Base-by-base conservation (phyloP, 2,329 filamentous ascomycete genomes). In the Penicillium freii region DNA sequence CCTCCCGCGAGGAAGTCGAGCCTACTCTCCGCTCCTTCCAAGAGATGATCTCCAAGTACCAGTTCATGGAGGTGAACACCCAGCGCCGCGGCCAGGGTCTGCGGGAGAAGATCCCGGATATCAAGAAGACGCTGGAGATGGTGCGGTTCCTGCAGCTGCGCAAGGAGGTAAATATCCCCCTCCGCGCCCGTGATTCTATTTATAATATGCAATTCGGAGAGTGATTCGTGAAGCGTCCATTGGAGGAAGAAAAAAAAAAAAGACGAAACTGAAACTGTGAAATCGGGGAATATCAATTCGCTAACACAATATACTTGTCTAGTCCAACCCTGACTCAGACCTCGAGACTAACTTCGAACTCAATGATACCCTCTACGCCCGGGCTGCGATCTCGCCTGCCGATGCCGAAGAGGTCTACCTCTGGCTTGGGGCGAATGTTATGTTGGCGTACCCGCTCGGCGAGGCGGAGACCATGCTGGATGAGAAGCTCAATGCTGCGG, bases 391-490 rank as follows among this genome's bases (percentile, higher is more conserved):
- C 55, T 86, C 88, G 23, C 85, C 88, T 1, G 91, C 90, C 0
- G 87, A 77, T 49, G 73, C 76, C 2, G 74, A 96, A 8, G 93
- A 99, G 73, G 93, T 99, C 13, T 96, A 96, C 72, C 82, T 99
- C 53, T 99, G 94, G 94, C 83, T 99, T n/a, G 94, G 94, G 34
- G 93, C 94, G 56, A 99, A 99, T 69, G 92, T 97, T 47, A 99
- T 99, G 94, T 81, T 99, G 58, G 87, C 94, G 50, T 99, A 99
- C 73, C 91, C 92, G 4, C 87, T 97, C 61, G 84, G 87, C 17
- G 94, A 97, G 77, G 94, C 94, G 0, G 87, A 93, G 76, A 80
- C 82, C 43, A 82, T 99, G 64, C 81, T 99, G 55, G 79, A 83
- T 44, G 85, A 87, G 15, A 97, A 96, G 75, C 79, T 96, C 21